Evolutionary conservation across 768 basidiomycete genomes (phyloP), one percentile per base, ranked within the genome.

Genomic region (Mycena maculata): DNA sequence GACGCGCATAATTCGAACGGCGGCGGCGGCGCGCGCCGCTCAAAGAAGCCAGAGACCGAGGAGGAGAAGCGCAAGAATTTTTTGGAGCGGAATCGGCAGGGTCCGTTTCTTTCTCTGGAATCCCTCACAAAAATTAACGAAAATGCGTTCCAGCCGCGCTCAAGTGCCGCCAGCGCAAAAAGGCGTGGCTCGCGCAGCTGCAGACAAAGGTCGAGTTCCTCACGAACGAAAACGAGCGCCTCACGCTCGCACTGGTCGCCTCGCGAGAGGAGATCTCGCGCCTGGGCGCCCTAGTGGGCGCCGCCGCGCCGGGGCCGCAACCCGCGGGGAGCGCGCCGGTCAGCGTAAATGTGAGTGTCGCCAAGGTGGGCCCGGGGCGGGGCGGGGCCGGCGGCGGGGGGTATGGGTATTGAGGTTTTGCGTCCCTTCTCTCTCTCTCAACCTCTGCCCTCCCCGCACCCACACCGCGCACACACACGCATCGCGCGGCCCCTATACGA

Each of bases 101-200:
- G 97, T 98, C 67, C 56, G 84, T 61, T 38, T 42, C 23, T 28
- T 67, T 66, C 42, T 38, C 66, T 38, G 50, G 38, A 22, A 38
- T 58, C 33, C 15, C 38, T 31, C 52, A 13, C 59, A 8, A 22
- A 25, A 27, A 1, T 18, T 12, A 16, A 36, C 9, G 20, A 7
- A 4, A 16, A 10, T 12, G n/a, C 25, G 1, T n/a, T n/a, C n/a
- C 72, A 98, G 97, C 98, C 67, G 98, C 98, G 8, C 89, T 99
- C 71, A 99, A 99, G 82, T 99, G 98, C 80, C 95, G 98, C 38
- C 98, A 99, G 76, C 92, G 98, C 64, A 99, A 99, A 81, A 99
- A 99, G 79, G 95, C 95, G 6, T 99, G 98, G 98, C 87, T 99
- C 16, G 86, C 90, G 30, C 91, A 93, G 68, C 85, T 99, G 20